Evolutionary conservation across 2,329 filamentous ascomycete genomes (phyloP).

Genomic region (Calonectria montana): DNA sequence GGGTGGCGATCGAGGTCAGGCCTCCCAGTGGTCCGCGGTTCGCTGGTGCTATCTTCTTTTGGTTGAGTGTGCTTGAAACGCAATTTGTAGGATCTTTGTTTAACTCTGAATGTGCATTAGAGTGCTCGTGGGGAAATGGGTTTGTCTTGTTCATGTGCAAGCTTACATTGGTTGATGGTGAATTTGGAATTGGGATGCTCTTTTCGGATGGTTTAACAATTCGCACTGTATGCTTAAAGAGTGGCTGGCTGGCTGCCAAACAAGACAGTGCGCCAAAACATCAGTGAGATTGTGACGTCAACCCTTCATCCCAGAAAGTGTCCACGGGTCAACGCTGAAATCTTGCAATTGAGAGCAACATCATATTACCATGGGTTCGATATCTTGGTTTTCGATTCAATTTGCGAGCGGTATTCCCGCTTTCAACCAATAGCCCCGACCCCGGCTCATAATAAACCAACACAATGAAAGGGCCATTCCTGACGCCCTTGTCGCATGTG

Average conservation of each 20-base stretch:
- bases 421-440: constrained; percentile 16
- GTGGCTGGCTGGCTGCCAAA: no score
- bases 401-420: not conserved
- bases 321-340: not conserved
- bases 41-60: constrained; percentile 23
- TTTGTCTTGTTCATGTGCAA: not conserved
- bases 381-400: not conserved
- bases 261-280: constrained; percentile 26
- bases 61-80: not conserved
- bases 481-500: constrained; percentile 22
- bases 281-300: constrained; percentile 8
- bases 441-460: constrained; percentile 16
- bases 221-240: constrained; percentile 24
- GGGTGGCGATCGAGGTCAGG: constrained; percentile 9
- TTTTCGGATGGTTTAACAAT: not conserved
- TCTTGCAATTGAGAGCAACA: not conserved
- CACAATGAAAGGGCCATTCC: not conserved
- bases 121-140: not conserved
- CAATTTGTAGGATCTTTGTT: not conserved
- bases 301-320: not conserved
- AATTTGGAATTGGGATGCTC: constrained; percentile 9
- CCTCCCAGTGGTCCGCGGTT: constrained; percentile 7
- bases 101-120: not conserved
- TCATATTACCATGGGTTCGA: not conserved
- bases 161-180: not conserved